phyloP scores from a whole-genome alignment of 352 stramenopile genomes.

The Phytophthora fragariae region DNA sequence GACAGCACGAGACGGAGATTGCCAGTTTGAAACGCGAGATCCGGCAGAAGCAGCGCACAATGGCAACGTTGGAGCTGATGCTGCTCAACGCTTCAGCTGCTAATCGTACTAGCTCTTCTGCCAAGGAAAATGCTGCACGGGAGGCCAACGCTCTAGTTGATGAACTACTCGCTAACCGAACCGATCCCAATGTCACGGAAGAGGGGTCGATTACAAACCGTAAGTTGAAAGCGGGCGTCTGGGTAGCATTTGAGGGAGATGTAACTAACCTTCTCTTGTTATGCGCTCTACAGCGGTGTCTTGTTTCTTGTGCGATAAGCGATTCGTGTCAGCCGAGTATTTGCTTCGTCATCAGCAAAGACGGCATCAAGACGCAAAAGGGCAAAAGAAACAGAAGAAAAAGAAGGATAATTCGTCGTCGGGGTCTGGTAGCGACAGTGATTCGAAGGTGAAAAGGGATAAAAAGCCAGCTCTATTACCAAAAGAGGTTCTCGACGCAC shows the following conservation, averaged over 20 bases:
- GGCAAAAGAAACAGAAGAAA: slow-evolving; percentile 34
- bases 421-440: slow-evolving; percentile 25
- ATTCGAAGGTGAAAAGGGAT: slow-evolving; percentile 33
- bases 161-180: slow-evolving; percentile 34
- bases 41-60: slow-evolving; percentile 81
- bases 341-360: slow-evolving; percentile 73
- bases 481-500: slow-evolving; percentile 52
- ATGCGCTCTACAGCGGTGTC: slow-evolving; percentile 35
- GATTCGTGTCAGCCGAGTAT: slow-evolving; percentile 79
- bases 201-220: slow-evolving; percentile 38
- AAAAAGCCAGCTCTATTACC: slow-evolving; percentile 37
- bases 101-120: slow-evolving; percentile 29
- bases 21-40: slow-evolving; percentile 78
- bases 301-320: slow-evolving; percentile 80
- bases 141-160: slow-evolving; percentile 48
- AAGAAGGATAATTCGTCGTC: slow-evolving; percentile 32
- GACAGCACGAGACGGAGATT: slow-evolving; percentile 66
- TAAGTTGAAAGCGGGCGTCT: slow-evolving; percentile 16
- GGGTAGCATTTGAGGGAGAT: too few species aligned
- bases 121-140: slow-evolving; percentile 51
- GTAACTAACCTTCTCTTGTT: too few species aligned
- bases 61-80: slow-evolving; percentile 85
- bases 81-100: slow-evolving; percentile 64
- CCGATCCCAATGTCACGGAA: slow-evolving; percentile 16
- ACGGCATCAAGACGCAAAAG: slow-evolving; percentile 54